A percentile compares a stretch with the other conserved stretches of the same genome.
These are phyloP conservation scores for Fagopyrum esculentum DNA, from an alignment of 148 eudicot species.

Conservation along the genomic window DNA sequence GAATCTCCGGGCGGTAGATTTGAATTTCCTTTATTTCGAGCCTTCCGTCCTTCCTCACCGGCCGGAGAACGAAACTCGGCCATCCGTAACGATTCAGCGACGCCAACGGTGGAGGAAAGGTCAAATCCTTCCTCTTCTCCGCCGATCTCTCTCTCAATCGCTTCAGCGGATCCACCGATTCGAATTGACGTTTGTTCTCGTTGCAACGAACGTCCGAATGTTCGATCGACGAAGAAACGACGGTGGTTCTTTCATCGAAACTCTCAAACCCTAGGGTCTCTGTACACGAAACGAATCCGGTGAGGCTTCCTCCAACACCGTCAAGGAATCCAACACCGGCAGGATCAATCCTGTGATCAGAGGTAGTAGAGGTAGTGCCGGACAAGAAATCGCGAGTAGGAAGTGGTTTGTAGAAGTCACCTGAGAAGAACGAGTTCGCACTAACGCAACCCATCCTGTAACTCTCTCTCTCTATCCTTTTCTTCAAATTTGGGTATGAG, in stretches of 20 bases:
- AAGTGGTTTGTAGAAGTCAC: too few relatives aligned
- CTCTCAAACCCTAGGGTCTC: slow-evolving; percentile 70
- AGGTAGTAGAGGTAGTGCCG: not conserved
- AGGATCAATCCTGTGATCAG: not conserved
- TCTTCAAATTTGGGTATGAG: too few relatives aligned
- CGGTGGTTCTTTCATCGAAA: slow-evolving; percentile 31
- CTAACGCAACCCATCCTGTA: not conserved
- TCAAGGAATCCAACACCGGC: slow-evolving; percentile 22
- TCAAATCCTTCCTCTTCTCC: slow-evolving; percentile 12
- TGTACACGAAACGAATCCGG: slow-evolving; percentile 46
- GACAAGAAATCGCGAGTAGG: too few relatives aligned
- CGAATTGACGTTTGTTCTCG: not conserved
- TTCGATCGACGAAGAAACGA: not conserved
- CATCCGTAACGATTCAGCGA: slow-evolving; percentile 32
- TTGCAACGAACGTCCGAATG: not conserved
- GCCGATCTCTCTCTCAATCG: not conserved
- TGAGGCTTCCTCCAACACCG: not conserved
- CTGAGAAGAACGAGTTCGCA: not conserved
- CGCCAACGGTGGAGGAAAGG: slow-evolving; percentile 61
- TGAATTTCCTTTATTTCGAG: slow-evolving; percentile 36
- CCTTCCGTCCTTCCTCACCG: slow-evolving; percentile 45
- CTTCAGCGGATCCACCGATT: not conserved
- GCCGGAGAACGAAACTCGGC: slow-evolving; percentile 31
- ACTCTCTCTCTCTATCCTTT: too few relatives aligned
- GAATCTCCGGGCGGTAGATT: slow-evolving; percentile 33